Conservation (phyloP, 2,329 filamentous ascomycete species). For the Botryotinia narcissicola region DNA sequence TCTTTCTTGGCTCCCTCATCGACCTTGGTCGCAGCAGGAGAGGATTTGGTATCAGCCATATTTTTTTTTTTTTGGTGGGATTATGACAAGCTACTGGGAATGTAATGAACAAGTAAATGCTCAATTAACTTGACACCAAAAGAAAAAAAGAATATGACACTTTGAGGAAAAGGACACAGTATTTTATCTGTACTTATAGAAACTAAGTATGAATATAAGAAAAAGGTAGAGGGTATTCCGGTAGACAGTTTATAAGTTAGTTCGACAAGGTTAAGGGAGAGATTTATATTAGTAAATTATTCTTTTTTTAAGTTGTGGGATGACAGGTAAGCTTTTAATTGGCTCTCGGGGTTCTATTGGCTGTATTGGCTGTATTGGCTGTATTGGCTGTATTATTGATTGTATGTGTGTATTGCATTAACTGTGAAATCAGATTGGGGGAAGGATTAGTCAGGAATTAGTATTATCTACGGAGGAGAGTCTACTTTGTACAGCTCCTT, state of each 20-base stretch:
- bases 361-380: constrained; percentile 1
- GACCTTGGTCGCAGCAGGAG: constrained; percentile 44
- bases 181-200: background rate
- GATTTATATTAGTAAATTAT: constrained; percentile 6
- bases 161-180: constrained; percentile 2
- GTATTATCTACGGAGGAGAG: background rate
- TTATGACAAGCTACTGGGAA: background rate
- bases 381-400: background rate
- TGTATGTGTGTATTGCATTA: background rate
- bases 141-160: background rate
- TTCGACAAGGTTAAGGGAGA: constrained; percentile 5
- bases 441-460: background rate
- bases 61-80: constrained; percentile 38
- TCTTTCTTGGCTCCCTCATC: constrained; percentile 39
- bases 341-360: constrained; percentile 7
- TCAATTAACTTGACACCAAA: constrained; percentile 11
- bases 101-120: constrained; percentile 6
- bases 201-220: constrained; percentile 3
- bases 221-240: background rate
- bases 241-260: background rate
- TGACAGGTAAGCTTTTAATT: constrained; percentile 13
- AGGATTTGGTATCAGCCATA: constrained; percentile 47
- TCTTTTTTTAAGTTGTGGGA: constrained; percentile 6
- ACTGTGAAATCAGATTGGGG: background rate
- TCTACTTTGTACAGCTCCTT: background rate